These are phyloP conservation scores for Gentiana dahurica DNA, from an alignment of 257 asterid genomes.

Conservation along the genomic window DNA sequence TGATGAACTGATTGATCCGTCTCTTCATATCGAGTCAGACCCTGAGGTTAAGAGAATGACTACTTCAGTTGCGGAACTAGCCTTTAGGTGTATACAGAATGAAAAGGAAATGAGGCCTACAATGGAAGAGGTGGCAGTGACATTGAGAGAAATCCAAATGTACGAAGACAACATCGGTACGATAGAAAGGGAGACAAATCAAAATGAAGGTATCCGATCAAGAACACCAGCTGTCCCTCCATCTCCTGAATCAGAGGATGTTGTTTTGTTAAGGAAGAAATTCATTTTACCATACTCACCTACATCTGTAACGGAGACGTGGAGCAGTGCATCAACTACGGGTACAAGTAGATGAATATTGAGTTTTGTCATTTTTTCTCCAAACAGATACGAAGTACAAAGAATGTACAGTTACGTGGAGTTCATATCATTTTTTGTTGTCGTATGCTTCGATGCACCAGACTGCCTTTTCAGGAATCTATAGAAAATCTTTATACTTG, in stretches of 20 bases:
- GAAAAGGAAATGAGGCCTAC: slow-evolving; percentile 63
- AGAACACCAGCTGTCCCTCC: slow-evolving; percentile 9
- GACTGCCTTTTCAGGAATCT: no score
- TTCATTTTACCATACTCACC: slow-evolving; percentile 15
- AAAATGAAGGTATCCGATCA: not conserved
- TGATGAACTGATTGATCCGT: slow-evolving; percentile 52
- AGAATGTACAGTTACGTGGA: no score
- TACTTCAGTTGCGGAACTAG: slow-evolving; percentile 56
- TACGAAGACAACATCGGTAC: slow-evolving; percentile 6
- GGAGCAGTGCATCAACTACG: slow-evolving; percentile 20
- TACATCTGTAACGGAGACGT: slow-evolving; percentile 17
- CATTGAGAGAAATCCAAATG: slow-evolving; percentile 27
- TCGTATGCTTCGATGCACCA: no score
- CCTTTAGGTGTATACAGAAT: slow-evolving; percentile 55
- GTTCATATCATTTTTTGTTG: no score
- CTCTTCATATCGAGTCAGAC: slow-evolving; percentile 42
- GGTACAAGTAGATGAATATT: no score
- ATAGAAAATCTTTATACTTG: no score
- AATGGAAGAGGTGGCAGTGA: slow-evolving; percentile 48
- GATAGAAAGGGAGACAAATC: slow-evolving; percentile 3
- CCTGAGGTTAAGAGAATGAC: slow-evolving; percentile 48
- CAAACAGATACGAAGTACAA: no score
- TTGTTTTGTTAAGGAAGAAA: slow-evolving; percentile 17
- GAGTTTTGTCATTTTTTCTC: no score
- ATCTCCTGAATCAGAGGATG: slow-evolving; percentile 23